Conservation (phyloP, 768 basidiomycete species). For the Lactarius deliciosus region DNA sequence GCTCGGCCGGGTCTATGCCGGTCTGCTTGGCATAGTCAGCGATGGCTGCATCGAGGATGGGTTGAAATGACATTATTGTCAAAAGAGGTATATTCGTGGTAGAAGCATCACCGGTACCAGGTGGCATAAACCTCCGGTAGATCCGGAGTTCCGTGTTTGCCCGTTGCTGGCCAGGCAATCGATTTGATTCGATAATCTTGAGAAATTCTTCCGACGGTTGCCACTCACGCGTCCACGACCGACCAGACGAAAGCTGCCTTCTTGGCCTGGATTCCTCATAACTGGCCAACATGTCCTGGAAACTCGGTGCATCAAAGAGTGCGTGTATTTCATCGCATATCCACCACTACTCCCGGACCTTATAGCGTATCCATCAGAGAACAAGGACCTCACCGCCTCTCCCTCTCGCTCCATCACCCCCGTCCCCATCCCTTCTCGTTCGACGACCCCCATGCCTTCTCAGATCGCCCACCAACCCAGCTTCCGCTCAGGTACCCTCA, state of each 20-base stretch:
- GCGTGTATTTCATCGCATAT: conserved; percentile 29
- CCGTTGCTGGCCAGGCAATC: background rate
- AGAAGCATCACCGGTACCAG: no score
- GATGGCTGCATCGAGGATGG: no score
- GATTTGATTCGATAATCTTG: background rate
- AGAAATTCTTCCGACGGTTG: no score
- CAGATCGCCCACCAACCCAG: conserved; percentile 39
- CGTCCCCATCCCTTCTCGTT: conserved; percentile 62
- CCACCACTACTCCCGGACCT: conserved; percentile 6
- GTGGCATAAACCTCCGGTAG: background rate
- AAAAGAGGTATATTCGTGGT: no score
- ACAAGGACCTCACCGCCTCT: conserved; percentile 60
- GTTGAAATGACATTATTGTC: no score
- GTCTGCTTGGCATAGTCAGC: background rate
- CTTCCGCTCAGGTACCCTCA: conserved; percentile 88
- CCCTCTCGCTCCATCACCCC: conserved; percentile 79
- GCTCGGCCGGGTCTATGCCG: background rate
- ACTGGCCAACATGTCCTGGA: conserved; percentile 54
- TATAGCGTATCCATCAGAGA: conserved; percentile 42
- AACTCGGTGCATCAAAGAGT: conserved; percentile 44
- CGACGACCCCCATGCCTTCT: conserved; percentile 65
- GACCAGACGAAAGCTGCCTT: conserved; percentile 2
- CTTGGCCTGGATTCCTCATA: background rate
- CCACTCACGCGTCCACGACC: background rate
- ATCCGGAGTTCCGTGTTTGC: conserved; percentile 9